Evolutionary conservation across 1,284 basidiomycete genomes (phyloP).

Genomic region (Coriolopsis trogii): DNA sequence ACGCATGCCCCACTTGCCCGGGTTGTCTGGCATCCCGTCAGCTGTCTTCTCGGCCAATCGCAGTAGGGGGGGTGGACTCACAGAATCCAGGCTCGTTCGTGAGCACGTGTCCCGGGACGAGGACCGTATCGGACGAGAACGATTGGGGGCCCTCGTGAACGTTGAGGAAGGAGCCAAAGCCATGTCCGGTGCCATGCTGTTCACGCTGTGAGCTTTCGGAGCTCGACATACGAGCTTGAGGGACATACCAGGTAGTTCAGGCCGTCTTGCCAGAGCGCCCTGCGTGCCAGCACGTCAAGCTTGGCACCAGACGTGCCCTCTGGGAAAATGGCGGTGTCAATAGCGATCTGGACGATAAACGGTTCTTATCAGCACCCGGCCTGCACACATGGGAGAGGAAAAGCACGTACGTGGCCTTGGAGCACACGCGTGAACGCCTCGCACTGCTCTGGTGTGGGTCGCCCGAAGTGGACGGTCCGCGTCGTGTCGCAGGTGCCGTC

Average conservation of each 20-base stretch:
- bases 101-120: conserved; percentile 84
- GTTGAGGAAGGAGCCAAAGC: conserved; percentile 80
- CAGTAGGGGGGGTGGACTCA: conserved; percentile 41
- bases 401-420: conserved; percentile 85
- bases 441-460: conserved; percentile 78
- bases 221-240: conserved; percentile 11
- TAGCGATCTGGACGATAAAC: conserved; percentile 69
- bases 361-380: conserved; percentile 7
- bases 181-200: conserved; percentile 85
- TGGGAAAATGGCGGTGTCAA: conserved; percentile 89
- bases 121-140: conserved; percentile 66
- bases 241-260: conserved; percentile 73
- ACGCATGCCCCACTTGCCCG: conserved; percentile 86
- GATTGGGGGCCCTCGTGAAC: conserved; percentile 80
- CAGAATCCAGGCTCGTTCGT: conserved; percentile 89
- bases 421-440: conserved; percentile 94
- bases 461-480: conserved; percentile 88
- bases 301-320: conserved; percentile 82
- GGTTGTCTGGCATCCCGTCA: conserved; percentile 57
- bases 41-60: background rate
- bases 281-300: conserved; percentile 85
- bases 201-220: conserved; percentile 18
- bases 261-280: conserved; percentile 88
- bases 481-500: conserved; percentile 96
- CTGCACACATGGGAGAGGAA: conserved; percentile 9